Base-by-base conservation (phyloP, 148 eudicot genomes). In the Nyssa sinensis region DNA sequence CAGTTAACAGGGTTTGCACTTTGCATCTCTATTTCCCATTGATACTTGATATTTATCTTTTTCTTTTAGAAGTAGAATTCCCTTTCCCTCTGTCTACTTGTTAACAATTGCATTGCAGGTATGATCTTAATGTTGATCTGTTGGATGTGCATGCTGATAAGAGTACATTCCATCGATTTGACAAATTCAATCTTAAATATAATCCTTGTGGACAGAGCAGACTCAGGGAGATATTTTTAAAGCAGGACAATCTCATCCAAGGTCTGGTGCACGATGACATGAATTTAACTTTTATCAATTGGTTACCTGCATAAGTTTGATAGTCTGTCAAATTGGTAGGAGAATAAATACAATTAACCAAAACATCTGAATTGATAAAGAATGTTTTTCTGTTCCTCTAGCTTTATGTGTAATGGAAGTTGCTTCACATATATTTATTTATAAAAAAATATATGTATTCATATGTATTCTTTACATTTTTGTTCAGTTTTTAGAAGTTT, bases 141-240 rank as follows among this genome's bases (percentile, higher is more conserved):
- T 79, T 91, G 79, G 96, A 91, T 84, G 96, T 91, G 57, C 96
- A 91, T 79, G 96, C 96, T 65, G 93, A 91, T 78, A 91, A 91
- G 78, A 91, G 89, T 47, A 91, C 96, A 53, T 91, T 91, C 75
- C 93, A 91, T 84, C 93, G 96, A 0, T 91, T 91, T 68, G 96
- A 91, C 83, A 91, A 87, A 72, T 91, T 91, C 81, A 91, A 88
- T 81, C 89, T 91, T n/a, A 91, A 91, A 86, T 91, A 91, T 79
- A 91, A 91, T 84, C 93, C 96, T 71, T 91, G 96, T 84, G 96
- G 96, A 41, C 93, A 91, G 77, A 91, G 96, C 69, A 85, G 96
- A 75, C 93, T 91, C 57, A 82, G 96, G 73, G 93, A 91, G 83
- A 91, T 91, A 44, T 91, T 91, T 78, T 72, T 88, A 71, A 91